A percentile compares a stretch with the other conserved stretches of the same genome.
Evolutionary conservation across 2,329 filamentous ascomycete genomes (phyloP).

Genomic region (Exophiala viscosa): DNA sequence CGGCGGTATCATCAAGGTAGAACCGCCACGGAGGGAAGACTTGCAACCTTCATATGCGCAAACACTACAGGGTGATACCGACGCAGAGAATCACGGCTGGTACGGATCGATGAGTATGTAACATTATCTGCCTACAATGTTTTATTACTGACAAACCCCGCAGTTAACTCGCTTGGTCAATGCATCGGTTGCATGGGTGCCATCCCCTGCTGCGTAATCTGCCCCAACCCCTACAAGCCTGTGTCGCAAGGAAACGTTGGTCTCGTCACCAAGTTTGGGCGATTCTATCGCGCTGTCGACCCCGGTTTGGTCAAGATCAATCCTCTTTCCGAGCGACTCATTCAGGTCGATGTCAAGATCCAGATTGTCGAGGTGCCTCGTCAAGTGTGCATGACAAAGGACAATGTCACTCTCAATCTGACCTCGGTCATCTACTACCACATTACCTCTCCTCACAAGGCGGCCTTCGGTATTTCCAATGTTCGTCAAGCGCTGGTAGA

Average conservation of each 20-base stretch:
- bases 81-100: conserved; percentile 75
- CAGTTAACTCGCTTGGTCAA: conserved; percentile 70
- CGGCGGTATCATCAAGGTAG: conserved; percentile 61
- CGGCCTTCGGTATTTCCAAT: conserved; percentile 92
- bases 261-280: conserved; percentile 90
- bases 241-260: conserved; percentile 93
- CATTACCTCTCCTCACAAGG: conserved; percentile 91
- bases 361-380: conserved; percentile 94
- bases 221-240: conserved; percentile 92
- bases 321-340: conserved; percentile 82
- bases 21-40: conserved; percentile 77
- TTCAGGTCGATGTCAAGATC: conserved; percentile 97
- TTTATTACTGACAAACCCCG: conserved; percentile 13
- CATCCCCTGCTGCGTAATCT: conserved; percentile 84
- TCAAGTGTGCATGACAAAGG: conserved; percentile 99
- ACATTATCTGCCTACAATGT: neutral
- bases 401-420: conserved; percentile 91
- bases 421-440: conserved; percentile 99
- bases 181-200: conserved; percentile 76
- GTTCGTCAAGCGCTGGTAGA: conserved; percentile 94
- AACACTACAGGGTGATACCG: conserved; percentile 59
- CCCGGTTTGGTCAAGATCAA: conserved; percentile 97
- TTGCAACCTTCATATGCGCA: conserved; percentile 79
- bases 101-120: conserved; percentile 79
- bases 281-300: conserved; percentile 91